These are phyloP conservation scores for Penicillium roqueforti DNA, from an alignment of 495 filamentous ascomycete species.

Conservation along the genomic window DNA sequence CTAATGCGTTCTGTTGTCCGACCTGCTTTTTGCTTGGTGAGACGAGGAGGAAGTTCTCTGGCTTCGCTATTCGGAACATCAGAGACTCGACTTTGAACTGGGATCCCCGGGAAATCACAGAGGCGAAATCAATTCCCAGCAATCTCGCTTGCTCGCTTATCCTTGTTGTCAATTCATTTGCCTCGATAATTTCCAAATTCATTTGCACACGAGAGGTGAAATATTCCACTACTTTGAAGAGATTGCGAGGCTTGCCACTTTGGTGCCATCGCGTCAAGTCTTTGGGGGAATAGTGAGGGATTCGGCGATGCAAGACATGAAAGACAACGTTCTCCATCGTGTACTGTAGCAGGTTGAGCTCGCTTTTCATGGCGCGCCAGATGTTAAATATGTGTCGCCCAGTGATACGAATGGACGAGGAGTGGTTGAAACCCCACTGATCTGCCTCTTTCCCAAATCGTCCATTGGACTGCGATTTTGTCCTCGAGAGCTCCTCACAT, in stretches of 20 bases:
- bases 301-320: slow-evolving; percentile 83
- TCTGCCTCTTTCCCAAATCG: slow-evolving; percentile 82
- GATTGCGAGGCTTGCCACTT: slow-evolving; percentile 59
- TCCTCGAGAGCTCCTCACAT: slow-evolving; percentile 83
- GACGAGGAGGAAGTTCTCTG: slow-evolving; percentile 86
- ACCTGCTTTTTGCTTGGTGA: slow-evolving; percentile 91
- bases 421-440: slow-evolving; percentile 88
- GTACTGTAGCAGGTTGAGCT: slow-evolving; percentile 87
- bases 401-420: slow-evolving; percentile 79
- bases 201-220: slow-evolving; percentile 73
- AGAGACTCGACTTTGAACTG: slow-evolving; percentile 98
- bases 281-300: slow-evolving; percentile 78
- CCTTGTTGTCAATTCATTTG: slow-evolving; percentile 81
- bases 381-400: slow-evolving; percentile 96
- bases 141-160: slow-evolving; percentile 94
- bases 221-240: slow-evolving; percentile 74
- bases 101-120: slow-evolving; percentile 87
- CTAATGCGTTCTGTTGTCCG: slow-evolving; percentile 87
- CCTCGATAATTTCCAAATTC: slow-evolving; percentile 85
- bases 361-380: slow-evolving; percentile 91
- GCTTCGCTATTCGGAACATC: slow-evolving; percentile 98
- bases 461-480: slow-evolving; percentile 75
- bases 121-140: slow-evolving; percentile 93
- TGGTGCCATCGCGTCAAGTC: slow-evolving; percentile 80
- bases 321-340: slow-evolving; percentile 96